Evolutionary conservation across 2,329 filamentous ascomycete species (phyloP).

Genomic region (Fusarium xyrophilum): DNA sequence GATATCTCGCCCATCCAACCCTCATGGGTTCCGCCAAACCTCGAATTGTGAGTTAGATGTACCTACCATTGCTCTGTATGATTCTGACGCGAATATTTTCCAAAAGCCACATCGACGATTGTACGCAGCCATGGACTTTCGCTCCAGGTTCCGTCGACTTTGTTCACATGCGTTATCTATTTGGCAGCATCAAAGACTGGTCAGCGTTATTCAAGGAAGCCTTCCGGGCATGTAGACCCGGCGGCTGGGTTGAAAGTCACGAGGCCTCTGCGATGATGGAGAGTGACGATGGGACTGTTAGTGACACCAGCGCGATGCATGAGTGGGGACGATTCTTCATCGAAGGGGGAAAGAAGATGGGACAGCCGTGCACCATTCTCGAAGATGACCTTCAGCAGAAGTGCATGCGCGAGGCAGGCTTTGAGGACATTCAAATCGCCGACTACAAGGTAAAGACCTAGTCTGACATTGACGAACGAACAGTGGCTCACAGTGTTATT

Average conservation of each 20-base stretch:
- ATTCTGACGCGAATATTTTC: accelerated
- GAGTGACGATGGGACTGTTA: conserved; percentile 43
- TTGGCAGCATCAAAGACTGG: conserved; percentile 64
- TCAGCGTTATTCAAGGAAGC: conserved; percentile 58
- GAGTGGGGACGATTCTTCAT: conserved; percentile 40
- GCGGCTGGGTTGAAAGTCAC: conserved; percentile 51
- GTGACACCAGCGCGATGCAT: conserved; percentile 33
- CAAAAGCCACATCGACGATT: conserved; percentile 37
- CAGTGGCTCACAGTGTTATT: background rate
- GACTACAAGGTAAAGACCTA: background rate
- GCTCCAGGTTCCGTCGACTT: conserved; percentile 57
- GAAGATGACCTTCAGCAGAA: conserved; percentile 5
- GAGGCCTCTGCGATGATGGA: conserved; percentile 36
- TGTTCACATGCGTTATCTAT: conserved; percentile 64
- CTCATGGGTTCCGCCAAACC: conserved; percentile 14
- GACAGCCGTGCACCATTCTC: background rate
- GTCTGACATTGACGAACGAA: no score
- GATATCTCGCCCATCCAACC: conserved; percentile 64
- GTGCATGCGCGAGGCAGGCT: background rate
- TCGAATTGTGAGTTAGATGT: conserved; percentile 4
- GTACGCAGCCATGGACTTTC: conserved; percentile 42
- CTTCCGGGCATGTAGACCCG: conserved; percentile 60
- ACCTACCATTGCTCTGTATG: accelerated
- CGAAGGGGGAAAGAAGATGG: conserved; percentile 34
- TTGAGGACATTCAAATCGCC: background rate